These are phyloP conservation scores for Colletotrichum scovillei DNA, from an alignment of 2,329 filamentous ascomycete species.

Conservation along the genomic window DNA sequence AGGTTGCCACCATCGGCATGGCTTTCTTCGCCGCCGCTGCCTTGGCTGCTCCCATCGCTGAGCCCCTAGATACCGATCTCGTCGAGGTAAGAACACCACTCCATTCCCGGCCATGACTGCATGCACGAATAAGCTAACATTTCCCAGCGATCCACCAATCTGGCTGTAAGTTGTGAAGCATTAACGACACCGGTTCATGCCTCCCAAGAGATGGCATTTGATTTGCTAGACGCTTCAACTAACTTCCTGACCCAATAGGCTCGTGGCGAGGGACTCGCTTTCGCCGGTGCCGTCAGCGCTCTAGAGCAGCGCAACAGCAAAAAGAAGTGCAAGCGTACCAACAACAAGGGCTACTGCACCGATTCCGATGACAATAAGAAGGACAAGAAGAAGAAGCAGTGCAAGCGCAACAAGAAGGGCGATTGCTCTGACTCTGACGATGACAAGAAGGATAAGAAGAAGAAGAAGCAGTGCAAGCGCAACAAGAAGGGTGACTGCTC, in stretches of 20 bases:
- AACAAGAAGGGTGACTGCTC: constrained; percentile 30
- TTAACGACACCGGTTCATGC: not conserved
- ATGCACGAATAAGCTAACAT: not conserved
- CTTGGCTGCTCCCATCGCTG: constrained; percentile 20
- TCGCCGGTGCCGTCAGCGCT: not conserved
- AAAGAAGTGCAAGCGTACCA: constrained; percentile 22
- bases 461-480: constrained; percentile 23
- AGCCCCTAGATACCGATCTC: constrained; percentile 8
- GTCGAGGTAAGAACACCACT: constrained; percentile 4
- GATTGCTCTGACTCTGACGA: constrained; percentile 17
- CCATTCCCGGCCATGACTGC: not conserved
- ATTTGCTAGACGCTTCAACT: not conserved
- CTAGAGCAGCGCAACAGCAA: constrained; percentile 22
- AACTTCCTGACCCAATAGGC: not conserved
- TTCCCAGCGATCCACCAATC: constrained; percentile 17
- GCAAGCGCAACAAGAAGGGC: constrained; percentile 28
- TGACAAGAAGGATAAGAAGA: constrained; percentile 4
- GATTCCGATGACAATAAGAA: not conserved
- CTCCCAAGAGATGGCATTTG: not conserved
- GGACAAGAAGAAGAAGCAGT: constrained; percentile 14
- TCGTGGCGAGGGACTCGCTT: constrained; percentile 9
- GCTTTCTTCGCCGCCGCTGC: constrained; percentile 26
- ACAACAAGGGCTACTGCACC: constrained; percentile 10
- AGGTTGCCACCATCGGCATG: constrained; percentile 31
- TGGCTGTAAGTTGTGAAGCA: not conserved